phyloP scores from a whole-genome alignment of 345 rosid species.

The Brassica nigra region DNA sequence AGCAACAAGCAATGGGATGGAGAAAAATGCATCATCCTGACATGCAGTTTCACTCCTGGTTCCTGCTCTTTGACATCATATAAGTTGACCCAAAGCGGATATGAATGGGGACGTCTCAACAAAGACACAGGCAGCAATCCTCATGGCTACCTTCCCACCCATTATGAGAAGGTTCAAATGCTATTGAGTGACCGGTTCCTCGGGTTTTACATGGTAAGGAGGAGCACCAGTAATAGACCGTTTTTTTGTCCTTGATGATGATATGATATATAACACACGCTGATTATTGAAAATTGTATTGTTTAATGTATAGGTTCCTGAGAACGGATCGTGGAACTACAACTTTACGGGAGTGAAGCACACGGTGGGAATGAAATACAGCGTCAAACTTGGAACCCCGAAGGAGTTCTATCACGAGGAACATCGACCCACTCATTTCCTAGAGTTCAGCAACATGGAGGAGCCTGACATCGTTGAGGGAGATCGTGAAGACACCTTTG shows the following conservation, averaged over 20 bases:
- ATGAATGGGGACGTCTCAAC: conserved; percentile 96
- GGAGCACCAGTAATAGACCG: neutral
- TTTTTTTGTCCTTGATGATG: neutral
- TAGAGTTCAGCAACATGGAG: conserved; percentile 96
- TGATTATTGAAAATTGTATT: conserved; percentile 4
- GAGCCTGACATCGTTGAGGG: conserved; percentile 72
- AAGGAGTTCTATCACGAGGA: conserved; percentile 89
- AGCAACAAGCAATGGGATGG: conserved; percentile 99
- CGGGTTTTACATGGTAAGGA: conserved; percentile 95
- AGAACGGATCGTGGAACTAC: conserved; percentile 94
- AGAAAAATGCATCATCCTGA: conserved; percentile 90
- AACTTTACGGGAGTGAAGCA: conserved; percentile 99
- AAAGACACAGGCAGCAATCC: conserved; percentile 96
- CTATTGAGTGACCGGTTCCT: conserved; percentile 90
- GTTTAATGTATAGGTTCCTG: conserved; percentile 58
- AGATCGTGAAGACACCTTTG: conserved; percentile 89
- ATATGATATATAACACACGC: neutral
- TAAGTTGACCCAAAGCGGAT: conserved; percentile 90
- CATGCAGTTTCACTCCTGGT: conserved; percentile 99
- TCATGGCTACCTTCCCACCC: conserved; percentile 95
- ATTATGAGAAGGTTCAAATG: conserved; percentile 99
- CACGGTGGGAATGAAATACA: conserved; percentile 84
- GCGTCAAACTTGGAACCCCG: conserved; percentile 84
- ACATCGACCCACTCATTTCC: conserved; percentile 90
- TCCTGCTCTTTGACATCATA: conserved; percentile 95